Evolutionary conservation across 2,329 filamentous ascomycete species (phyloP).

Genomic region (Rachicladosporium sp.): DNA sequence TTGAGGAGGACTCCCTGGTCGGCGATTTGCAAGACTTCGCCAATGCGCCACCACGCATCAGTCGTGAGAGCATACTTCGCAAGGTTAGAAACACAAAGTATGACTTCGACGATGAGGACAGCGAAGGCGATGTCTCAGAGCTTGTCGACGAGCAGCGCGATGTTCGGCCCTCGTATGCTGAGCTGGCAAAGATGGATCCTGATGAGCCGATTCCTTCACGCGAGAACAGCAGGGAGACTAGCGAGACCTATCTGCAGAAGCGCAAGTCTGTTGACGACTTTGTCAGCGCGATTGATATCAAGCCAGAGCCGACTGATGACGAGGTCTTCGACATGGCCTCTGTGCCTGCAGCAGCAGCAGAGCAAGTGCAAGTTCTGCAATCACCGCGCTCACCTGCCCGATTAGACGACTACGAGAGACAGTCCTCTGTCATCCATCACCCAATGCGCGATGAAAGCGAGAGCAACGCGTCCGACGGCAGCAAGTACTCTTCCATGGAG

Average conservation of each 20-base stretch:
- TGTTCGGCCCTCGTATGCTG: conserved; percentile 25
- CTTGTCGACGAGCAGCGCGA: conserved; percentile 26
- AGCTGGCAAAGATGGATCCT: conserved; percentile 56
- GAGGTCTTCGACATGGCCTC: conserved; percentile 52
- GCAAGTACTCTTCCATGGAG: conserved; percentile 37
- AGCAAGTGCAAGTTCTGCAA: conserved; percentile 38
- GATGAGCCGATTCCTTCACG: conserved; percentile 83
- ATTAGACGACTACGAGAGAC: conserved; percentile 28
- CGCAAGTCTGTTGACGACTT: conserved; percentile 46
- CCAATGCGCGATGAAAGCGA: conserved; percentile 21
- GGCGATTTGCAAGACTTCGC: conserved; percentile 23
- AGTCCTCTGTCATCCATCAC: conserved; percentile 47
- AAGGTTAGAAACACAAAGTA: conserved; percentile 59
- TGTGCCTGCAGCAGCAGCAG: conserved; percentile 35
- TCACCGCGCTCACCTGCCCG: conserved; percentile 35
- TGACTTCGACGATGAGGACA: conserved; percentile 33
- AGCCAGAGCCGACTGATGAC: conserved; percentile 43
- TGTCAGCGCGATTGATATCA: conserved; percentile 50
- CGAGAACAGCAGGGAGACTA: conserved; percentile 42
- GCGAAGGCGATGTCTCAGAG: conserved; percentile 47
- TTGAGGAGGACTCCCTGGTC: conserved; percentile 24
- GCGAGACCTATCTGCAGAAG: conserved; percentile 25
- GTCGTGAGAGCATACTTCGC: conserved; percentile 82
- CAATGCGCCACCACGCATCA: conserved; percentile 58
- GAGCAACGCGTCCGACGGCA: conserved; percentile 43